These are phyloP conservation scores for Pelagomonas calceolata DNA, from an alignment of 108 stramenopile genomes.

Conservation along the genomic window DNA sequence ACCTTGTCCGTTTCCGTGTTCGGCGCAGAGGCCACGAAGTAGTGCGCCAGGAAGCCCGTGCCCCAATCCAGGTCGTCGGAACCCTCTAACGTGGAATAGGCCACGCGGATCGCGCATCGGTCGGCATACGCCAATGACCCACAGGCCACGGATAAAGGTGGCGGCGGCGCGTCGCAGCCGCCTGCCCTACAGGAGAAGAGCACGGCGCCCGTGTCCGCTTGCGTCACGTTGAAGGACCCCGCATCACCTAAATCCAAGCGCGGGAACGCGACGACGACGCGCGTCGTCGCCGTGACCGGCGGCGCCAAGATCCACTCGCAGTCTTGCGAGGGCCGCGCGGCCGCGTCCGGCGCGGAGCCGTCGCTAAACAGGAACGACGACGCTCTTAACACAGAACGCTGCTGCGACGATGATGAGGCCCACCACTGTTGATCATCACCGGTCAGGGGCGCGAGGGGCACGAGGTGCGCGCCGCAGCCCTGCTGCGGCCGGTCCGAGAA, in stretches of 20 bases:
- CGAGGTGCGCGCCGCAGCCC: neutral
- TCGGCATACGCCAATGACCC: neutral
- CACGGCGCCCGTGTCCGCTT: neutral
- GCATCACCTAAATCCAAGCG: neutral
- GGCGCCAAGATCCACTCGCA: neutral
- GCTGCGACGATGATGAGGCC: neutral
- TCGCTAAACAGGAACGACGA: neutral
- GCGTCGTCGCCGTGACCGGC: neutral
- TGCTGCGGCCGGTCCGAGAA: neutral
- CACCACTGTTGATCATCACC: neutral
- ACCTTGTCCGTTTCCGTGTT: too few relatives aligned
- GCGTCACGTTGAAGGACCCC: neutral
- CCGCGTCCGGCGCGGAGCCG: neutral
- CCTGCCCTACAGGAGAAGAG: neutral
- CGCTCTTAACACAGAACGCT: neutral
- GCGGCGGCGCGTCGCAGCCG: neutral
- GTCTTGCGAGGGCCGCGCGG: neutral
- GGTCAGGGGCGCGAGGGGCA: too few relatives aligned
- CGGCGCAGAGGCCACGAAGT: neutral
- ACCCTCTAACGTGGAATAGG: neutral
- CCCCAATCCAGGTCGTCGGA: neutral
- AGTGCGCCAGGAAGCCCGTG: neutral
- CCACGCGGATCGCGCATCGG: neutral
- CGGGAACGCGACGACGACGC: neutral
- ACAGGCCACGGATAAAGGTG: neutral